Base-by-base conservation (phyloP, 352 stramenopile genomes). In the Pythium volutum region DNA sequence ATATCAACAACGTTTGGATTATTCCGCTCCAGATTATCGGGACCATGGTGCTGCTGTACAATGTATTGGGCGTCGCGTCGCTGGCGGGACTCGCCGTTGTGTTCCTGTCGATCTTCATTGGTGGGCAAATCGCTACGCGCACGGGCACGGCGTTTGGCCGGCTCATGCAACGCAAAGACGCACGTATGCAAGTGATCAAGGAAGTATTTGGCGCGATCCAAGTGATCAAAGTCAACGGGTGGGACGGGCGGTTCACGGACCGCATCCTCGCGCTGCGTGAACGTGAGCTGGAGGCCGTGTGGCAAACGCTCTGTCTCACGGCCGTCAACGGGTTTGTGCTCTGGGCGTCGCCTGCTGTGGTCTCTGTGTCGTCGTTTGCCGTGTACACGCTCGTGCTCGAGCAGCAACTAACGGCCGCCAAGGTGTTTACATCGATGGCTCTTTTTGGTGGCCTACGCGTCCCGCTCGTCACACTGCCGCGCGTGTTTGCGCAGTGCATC, bases 151-250 rank as follows among this genome's bases (percentile, higher is more conserved):
- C 62, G 10, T 64, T 59, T 18, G 16, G 48, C 1, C 20, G 46
- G 4, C 57, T 72, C 55, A 70, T 77, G 55, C 33, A 48, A 11
- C 47, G 42, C 31, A 77, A 72, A 22, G 70, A 77, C 50, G 36
- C 33, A 10, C 70, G 70, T 16, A 73, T 77, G 58, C 73, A 73
- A 46, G 33, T 69, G 6, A 41, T 77, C 26, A 78, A 77, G 34
- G 73, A 80, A 47, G 46, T 80, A 0, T 66, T 77, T 60, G 62
- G 53, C 12, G 66, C 67, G 7, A 94, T 96, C 55, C 81, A 89
- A 25, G 84, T 96, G 55, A 84, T 96, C 69, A 97, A 97, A 70
- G 89, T 95, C 53, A 91, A 93, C 71, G 86, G 81, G 1, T 98
- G 89, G 88, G 93, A 98, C 57, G 39, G 55, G 31, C 83, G 88